Conservation (phyloP, 176 grass and related monocot genomes). For the Saccharum officinarum region DNA sequence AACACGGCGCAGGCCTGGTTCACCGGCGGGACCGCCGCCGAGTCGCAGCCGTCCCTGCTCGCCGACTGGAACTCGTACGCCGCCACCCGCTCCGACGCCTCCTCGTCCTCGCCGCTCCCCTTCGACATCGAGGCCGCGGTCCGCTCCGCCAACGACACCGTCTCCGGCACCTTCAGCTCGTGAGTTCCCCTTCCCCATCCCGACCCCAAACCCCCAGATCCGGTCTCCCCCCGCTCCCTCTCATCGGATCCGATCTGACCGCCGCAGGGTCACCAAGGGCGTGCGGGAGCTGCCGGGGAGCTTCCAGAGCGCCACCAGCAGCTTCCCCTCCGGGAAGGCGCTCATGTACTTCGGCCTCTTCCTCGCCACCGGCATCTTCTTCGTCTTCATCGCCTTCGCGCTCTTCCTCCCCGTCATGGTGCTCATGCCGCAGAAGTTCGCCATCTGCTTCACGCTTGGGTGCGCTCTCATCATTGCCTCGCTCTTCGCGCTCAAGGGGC, state of each 20-base stretch:
- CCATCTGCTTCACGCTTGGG: slow-evolving; percentile 89
- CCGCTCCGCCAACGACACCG: slow-evolving; percentile 85
- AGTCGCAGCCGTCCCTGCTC: slow-evolving; percentile 72
- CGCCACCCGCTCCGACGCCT: slow-evolving; percentile 52
- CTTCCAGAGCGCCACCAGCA: slow-evolving; percentile 88
- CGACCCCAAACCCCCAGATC: slow-evolving; percentile 1
- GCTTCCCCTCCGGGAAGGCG: slow-evolving; percentile 82
- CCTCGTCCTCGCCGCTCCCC: slow-evolving; percentile 52
- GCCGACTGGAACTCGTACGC: slow-evolving; percentile 97
- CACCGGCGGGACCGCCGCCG: slow-evolving; percentile 37
- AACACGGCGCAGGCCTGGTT: slow-evolving; percentile 96
- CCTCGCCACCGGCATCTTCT: slow-evolving; percentile 91
- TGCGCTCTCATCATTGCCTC: slow-evolving; percentile 90
- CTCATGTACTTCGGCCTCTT: slow-evolving; percentile 96
- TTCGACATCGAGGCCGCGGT: slow-evolving; percentile 96
- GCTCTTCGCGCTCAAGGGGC: slow-evolving; percentile 93
- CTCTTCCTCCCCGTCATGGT: slow-evolving; percentile 96
- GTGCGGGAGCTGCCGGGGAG: slow-evolving; percentile 89
- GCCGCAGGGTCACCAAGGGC: slow-evolving; percentile 69
- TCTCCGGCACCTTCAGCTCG: slow-evolving; percentile 89
- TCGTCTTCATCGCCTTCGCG: slow-evolving; percentile 86
- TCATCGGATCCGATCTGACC: slow-evolving; percentile 1
- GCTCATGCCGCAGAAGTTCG: slow-evolving; percentile 96
- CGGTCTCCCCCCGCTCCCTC: background rate
- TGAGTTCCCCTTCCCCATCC: background rate